phyloP scores from a whole-genome alignment of 108 stramenopile species.

The Aureococcus anophagefferens region DNA sequence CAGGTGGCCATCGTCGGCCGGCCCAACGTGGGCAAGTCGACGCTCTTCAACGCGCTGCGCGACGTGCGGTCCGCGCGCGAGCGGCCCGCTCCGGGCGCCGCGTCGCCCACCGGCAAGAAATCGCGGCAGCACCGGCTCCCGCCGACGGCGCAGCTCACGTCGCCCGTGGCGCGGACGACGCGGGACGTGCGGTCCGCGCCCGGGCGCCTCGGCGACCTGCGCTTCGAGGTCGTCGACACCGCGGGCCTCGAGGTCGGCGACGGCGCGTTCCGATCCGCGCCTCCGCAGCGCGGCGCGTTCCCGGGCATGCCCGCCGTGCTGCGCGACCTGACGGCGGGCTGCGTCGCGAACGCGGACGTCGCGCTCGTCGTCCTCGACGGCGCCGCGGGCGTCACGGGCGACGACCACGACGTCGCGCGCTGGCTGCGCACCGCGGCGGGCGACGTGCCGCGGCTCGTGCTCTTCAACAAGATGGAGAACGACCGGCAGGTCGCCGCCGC shows the following conservation, averaged over 20 bases:
- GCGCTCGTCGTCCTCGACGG: constrained; percentile 40
- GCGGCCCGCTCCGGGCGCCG: too few species aligned
- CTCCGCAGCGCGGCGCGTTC: not conserved
- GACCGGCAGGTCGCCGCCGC: constrained; percentile 4
- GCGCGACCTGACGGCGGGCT: constrained; percentile 14
- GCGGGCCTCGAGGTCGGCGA: constrained; percentile 42
- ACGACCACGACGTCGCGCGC: constrained; percentile 34
- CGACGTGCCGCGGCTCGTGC: constrained; percentile 8
- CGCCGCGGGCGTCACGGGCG: constrained; percentile 26
- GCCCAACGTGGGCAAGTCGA: constrained; percentile 85
- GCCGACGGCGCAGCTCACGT: too few species aligned
- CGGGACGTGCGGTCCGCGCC: constrained; percentile 8
- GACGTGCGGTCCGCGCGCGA: constrained; percentile 22
- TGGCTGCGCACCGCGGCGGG: constrained; percentile 34
- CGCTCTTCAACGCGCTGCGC: constrained; percentile 69
- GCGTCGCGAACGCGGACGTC: constrained; percentile 30
- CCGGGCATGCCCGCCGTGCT: too few species aligned
- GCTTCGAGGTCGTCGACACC: constrained; percentile 46
- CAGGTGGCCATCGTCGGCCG: constrained; percentile 70
- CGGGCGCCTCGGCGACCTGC: constrained; percentile 22
- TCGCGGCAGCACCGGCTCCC: too few species aligned
- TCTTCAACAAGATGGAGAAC: constrained; percentile 39
- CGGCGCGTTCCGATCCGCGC: not conserved
- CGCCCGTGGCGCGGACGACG: constrained; percentile 11
- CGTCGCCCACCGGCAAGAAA: too few species aligned